Evolutionary conservation across 1,284 basidiomycete species (phyloP).

Genomic region (Ganoderma sinense): DNA sequence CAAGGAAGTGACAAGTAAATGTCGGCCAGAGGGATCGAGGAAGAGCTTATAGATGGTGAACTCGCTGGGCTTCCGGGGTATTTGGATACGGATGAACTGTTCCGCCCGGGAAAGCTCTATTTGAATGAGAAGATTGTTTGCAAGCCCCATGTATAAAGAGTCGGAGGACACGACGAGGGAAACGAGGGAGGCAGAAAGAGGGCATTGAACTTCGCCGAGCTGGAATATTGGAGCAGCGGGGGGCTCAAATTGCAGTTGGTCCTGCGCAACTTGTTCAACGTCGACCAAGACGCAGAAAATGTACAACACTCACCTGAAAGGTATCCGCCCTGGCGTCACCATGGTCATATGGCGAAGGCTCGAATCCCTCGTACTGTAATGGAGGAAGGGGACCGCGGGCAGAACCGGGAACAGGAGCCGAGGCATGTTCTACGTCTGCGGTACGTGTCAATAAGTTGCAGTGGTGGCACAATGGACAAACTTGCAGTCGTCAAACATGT

Average conservation of each 20-base stretch:
- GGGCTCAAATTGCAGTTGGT: constrained; percentile 25
- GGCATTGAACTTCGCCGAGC: constrained; percentile 88
- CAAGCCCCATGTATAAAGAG: constrained; percentile 83
- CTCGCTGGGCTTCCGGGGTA: constrained; percentile 76
- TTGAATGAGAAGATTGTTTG: constrained; percentile 81
- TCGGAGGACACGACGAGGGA: constrained; percentile 87
- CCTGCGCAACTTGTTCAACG: constrained; percentile 9
- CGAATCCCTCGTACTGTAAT: constrained; percentile 88
- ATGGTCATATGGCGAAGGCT: constrained; percentile 67
- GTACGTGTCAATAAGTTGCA: constrained; percentile 9
- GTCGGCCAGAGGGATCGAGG: constrained; percentile 91
- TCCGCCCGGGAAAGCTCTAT: constrained; percentile 88
- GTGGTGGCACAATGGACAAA: constrained; percentile 8
- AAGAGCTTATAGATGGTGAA: constrained; percentile 83
- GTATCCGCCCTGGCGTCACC: constrained; percentile 55
- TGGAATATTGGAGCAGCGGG: constrained; percentile 74
- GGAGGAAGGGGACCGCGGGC: constrained; percentile 56
- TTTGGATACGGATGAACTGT: constrained; percentile 80
- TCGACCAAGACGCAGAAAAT: too few species aligned
- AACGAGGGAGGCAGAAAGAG: constrained; percentile 82
- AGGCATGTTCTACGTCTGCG: constrained; percentile 86
- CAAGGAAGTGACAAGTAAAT: constrained; percentile 86
- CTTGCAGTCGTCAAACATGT: constrained; percentile 90
- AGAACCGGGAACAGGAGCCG: constrained; percentile 53
- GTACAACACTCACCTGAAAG: constrained; percentile 45